Conservation (phyloP, 2,329 filamentous ascomycete genomes). For the Hirsutella minnesotensis region DNA sequence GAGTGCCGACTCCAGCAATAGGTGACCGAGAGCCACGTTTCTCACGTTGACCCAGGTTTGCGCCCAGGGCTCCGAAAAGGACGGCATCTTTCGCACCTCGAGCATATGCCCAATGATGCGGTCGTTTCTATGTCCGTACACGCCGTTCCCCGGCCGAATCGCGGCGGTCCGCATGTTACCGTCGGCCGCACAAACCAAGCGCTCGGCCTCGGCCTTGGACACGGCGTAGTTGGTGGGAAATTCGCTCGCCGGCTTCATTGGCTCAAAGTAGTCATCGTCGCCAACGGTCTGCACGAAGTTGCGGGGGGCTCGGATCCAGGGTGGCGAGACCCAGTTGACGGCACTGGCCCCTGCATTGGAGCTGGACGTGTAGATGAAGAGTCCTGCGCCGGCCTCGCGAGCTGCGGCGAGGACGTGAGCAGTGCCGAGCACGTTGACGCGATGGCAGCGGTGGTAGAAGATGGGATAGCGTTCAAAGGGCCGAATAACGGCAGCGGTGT, state of each 20-base stretch:
- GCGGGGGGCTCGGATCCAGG: constrained; percentile 27
- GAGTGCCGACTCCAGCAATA: constrained; percentile 39
- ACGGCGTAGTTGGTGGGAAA: constrained; percentile 40
- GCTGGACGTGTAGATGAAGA: constrained; percentile 39
- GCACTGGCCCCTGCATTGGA: constrained; percentile 31
- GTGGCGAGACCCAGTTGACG: constrained; percentile 28
- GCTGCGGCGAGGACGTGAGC: constrained; percentile 35
- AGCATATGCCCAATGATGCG: constrained; percentile 18
- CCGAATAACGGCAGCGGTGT: constrained; percentile 43
- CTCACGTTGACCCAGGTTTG: constrained; percentile 38
- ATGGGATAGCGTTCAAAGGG: constrained; percentile 33
- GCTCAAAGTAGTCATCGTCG: constrained; percentile 29
- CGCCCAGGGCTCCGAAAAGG: constrained; percentile 31
- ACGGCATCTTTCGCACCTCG: constrained; percentile 21
- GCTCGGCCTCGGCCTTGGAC: constrained; percentile 39
- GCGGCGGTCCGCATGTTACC: constrained; percentile 36
- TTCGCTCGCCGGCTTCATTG: constrained; percentile 24
- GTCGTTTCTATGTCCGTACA: constrained; percentile 38
- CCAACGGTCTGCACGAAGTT: constrained; percentile 32
- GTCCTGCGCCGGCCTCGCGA: constrained; percentile 29
- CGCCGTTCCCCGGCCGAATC: constrained; percentile 40
- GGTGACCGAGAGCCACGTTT: constrained; percentile 42
- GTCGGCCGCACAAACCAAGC: constrained; percentile 33
- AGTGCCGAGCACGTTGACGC: constrained; percentile 40
- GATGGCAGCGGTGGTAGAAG: constrained; percentile 30